phyloP scores from a whole-genome alignment of 2,329 filamentous ascomycete species.

The Tolypocladium sp. region DNA sequence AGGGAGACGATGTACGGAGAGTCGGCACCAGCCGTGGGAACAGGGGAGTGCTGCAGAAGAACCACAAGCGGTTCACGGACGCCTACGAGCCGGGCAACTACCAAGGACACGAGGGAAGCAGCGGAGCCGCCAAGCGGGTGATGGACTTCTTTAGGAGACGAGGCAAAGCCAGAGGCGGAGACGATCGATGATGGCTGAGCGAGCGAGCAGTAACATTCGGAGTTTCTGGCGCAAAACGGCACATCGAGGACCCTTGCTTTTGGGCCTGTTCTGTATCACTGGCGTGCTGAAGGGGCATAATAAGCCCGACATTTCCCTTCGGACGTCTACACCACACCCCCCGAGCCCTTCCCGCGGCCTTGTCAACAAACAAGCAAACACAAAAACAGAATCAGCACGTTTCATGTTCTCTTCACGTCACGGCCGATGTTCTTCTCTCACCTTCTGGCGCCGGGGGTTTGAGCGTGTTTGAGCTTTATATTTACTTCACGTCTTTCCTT shows the following conservation, averaged over 20 bases:
- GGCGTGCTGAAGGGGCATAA: background rate
- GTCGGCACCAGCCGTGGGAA: slow-evolving; percentile 26
- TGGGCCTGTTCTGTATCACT: background rate
- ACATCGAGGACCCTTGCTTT: background rate
- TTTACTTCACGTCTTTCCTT: slow-evolving; percentile 3
- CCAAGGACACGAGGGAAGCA: slow-evolving; percentile 68
- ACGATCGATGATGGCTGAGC: slow-evolving; percentile 33
- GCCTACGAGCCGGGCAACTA: slow-evolving; percentile 70
- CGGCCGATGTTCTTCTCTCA: background rate
- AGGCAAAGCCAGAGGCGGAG: slow-evolving; percentile 62
- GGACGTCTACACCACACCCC: background rate
- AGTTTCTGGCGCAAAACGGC: background rate
- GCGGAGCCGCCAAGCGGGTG: slow-evolving; percentile 78
- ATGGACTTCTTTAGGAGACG: slow-evolving; percentile 97
- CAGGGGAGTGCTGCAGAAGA: slow-evolving; percentile 66
- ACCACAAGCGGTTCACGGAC: slow-evolving; percentile 79
- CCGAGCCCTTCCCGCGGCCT: background rate
- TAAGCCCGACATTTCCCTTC: background rate
- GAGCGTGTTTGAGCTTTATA: slow-evolving; percentile 1
- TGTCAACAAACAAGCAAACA: background rate
- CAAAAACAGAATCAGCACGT: background rate
- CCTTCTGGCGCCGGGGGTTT: background rate
- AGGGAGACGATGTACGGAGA: slow-evolving; percentile 31
- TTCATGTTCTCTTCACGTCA: background rate
- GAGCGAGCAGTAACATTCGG: background rate